Percentiles rank a stretch among this genome's conserved stretches.
Evolutionary conservation across 768 basidiomycete genomes (phyloP).

Genomic region (Gymnopilus junonius): DNA sequence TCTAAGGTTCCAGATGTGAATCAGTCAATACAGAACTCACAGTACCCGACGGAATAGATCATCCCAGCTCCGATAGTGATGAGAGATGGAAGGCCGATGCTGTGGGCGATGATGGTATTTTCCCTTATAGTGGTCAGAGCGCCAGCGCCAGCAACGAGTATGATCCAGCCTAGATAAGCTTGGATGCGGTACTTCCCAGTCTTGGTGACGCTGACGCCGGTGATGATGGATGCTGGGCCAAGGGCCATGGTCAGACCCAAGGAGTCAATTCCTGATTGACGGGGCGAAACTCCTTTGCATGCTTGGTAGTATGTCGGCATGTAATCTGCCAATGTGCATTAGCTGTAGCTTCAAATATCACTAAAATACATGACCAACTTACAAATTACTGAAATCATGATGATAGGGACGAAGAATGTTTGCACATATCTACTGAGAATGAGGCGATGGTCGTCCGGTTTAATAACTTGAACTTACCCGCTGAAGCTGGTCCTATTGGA

Average conservation of each 20-base stretch:
- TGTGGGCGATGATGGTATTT: slow-evolving; percentile 1
- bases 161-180: slow-evolving; percentile 38
- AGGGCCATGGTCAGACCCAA: slow-evolving; percentile 36
- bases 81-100: slow-evolving; percentile 26
- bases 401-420: slow-evolving; percentile 32
- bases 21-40: too few relatives aligned
- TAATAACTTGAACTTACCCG: slow-evolving; percentile 35
- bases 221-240: slow-evolving; percentile 43
- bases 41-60: not conserved
- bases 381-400: slow-evolving; percentile 9
- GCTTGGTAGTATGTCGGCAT: slow-evolving; percentile 54
- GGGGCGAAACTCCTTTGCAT: slow-evolving; percentile 38
- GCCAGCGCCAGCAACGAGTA: slow-evolving; percentile 41
- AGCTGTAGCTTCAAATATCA: not conserved
- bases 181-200: slow-evolving; percentile 12
- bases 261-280: slow-evolving; percentile 39
- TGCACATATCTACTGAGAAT: slow-evolving; percentile 33
- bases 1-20: too few relatives aligned
- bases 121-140: slow-evolving; percentile 26
- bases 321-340: slow-evolving; percentile 26
- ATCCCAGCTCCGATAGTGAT: slow-evolving; percentile 17
- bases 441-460: too few relatives aligned
- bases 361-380: not conserved
- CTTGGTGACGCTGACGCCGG: not conserved
- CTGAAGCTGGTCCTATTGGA: slow-evolving; percentile 42